phyloP scores from a whole-genome alignment of 192 early-diverging fungal genomes.

The Paraglomus brasilianum region DNA sequence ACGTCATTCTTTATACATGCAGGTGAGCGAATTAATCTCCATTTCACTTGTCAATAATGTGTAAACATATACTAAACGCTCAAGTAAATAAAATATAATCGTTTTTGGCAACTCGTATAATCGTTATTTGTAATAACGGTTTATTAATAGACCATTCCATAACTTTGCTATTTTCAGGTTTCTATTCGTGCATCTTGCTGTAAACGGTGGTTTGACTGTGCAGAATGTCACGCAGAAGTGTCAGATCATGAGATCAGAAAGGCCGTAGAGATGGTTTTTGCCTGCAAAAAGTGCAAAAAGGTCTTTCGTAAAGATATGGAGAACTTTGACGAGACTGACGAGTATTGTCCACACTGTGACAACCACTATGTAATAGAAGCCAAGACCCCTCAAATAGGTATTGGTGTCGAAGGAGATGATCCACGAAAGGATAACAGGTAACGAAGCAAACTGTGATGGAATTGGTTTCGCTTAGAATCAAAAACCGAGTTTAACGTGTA shows the following conservation, averaged over 20 bases:
- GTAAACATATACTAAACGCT: slow-evolving; percentile 97
- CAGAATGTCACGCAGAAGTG: slow-evolving; percentile 87
- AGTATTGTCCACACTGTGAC: slow-evolving; percentile 98
- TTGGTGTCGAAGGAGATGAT: slow-evolving; percentile 95
- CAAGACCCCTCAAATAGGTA: slow-evolving; percentile 76
- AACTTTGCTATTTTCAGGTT: slow-evolving; percentile 50
- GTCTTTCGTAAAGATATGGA: slow-evolving; percentile 90
- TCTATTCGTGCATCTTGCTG: slow-evolving; percentile 92
- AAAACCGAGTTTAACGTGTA: too few relatives aligned
- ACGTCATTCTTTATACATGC: too few relatives aligned
- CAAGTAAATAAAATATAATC: slow-evolving; percentile 72
- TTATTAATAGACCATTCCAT: not conserved
- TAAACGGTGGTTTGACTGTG: slow-evolving; percentile 95
- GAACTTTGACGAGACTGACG: slow-evolving; percentile 92
- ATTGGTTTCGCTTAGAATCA: too few relatives aligned
- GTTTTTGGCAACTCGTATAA: too few relatives aligned
- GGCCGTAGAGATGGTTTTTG: slow-evolving; percentile 89
- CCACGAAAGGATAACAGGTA: slow-evolving; percentile 70
- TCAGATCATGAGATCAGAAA: slow-evolving; percentile 76
- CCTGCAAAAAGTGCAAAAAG: slow-evolving; percentile 99
- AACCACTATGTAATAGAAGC: slow-evolving; percentile 96
- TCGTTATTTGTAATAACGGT: not conserved
- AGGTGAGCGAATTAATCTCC: too few relatives aligned
- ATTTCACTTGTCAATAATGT: slow-evolving; percentile 72
- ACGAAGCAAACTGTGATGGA: too few relatives aligned